Base-by-base conservation (phyloP, 2,329 filamentous ascomycete species). In the Cladosporium velox region DNA sequence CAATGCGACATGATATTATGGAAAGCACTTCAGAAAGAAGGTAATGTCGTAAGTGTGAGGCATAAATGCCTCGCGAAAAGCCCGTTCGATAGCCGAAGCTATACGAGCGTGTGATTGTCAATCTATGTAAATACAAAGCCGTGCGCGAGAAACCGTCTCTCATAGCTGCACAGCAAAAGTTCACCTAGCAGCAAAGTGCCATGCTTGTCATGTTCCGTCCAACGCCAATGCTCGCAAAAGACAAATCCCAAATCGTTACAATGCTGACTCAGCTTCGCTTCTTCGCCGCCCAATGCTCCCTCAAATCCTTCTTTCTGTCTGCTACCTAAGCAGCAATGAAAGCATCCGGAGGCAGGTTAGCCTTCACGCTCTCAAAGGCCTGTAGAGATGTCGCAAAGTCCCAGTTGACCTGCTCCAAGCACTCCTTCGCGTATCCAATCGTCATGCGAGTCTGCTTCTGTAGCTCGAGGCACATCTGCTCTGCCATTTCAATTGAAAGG, bases 391-490 rank as follows among this genome's bases (percentile, higher is more conserved):
- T 85, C 44, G 91, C 86, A 59, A 93, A 87, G 75, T 96, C 87
- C 92, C 93, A 98, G 44, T 85, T 86, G 65, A 90, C 91, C 67
- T 93, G 88, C 2, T 87, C 84, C 18, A 98, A 83, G 72, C 94
- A 97, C 83, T 96, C 86, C 71, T 89, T 86, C 1, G 93, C 90
- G 76, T 91, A 96, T 66, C 91, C 83, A 11, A 88, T 79, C 10
- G 87, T 95, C 88, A 99, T 92, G 66, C 88, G 87, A 1, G 93
- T 97, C 73, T 88, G 88, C 70, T 87, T 88, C 70, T 88, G 90
- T 62, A 97, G 84, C 75, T 95, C 89, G 24, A 82, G 72, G 26
- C 88, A 81, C 74, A 96, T 83, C 80, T 93, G 87, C 69, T 75
- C 73, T 26, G 73, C 75, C 21, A 75, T 55, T 55, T 73, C 72